Percentiles rank a stretch among this genome's conserved stretches.
Conservation (phyloP, 306 rosid species). For the Quercus agrifolia region DNA sequence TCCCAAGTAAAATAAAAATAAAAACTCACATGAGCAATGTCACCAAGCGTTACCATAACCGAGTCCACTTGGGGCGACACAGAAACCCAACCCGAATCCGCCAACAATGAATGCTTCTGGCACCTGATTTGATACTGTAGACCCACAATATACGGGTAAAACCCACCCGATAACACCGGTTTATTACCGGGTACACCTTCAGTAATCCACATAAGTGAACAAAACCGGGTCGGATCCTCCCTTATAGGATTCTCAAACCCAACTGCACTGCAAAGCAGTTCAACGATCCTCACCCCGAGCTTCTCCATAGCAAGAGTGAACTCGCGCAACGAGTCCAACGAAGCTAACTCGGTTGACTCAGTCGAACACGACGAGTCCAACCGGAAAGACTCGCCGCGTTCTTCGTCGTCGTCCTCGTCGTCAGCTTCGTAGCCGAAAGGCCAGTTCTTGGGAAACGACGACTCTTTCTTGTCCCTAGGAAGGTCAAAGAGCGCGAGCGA, state of each 20-base stretch:
- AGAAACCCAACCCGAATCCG: slow-evolving; percentile 82
- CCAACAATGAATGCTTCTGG: slow-evolving; percentile 48
- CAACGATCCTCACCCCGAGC: slow-evolving; percentile 56
- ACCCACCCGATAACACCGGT: slow-evolving; percentile 37
- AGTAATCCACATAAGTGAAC: slow-evolving; percentile 58
- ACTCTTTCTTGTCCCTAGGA: slow-evolving; percentile 36
- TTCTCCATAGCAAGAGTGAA: slow-evolving; percentile 52
- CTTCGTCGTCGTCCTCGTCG: slow-evolving; percentile 28
- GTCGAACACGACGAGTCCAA: slow-evolving; percentile 39
- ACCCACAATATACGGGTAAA: slow-evolving; percentile 69
- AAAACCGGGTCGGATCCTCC: slow-evolving; percentile 35
- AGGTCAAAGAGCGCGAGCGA: slow-evolving; percentile 60
- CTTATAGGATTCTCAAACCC: slow-evolving; percentile 49
- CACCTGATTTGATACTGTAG: slow-evolving; percentile 65
- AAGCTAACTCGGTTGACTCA: slow-evolving; percentile 36
- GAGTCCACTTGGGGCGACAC: slow-evolving; percentile 65
- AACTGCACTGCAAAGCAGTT: slow-evolving; percentile 34
- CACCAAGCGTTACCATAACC: slow-evolving; percentile 69
- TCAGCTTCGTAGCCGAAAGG: slow-evolving; percentile 64
- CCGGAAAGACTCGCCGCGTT: slow-evolving; percentile 59
- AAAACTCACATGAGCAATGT: slow-evolving; percentile 69
- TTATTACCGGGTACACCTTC: slow-evolving; percentile 27
- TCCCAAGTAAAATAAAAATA: not conserved
- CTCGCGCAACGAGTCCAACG: slow-evolving; percentile 35
- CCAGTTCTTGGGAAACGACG: slow-evolving; percentile 55